These are phyloP conservation scores for Zarea fungicola DNA, from an alignment of 2,329 filamentous ascomycete genomes.

Conservation along the genomic window DNA sequence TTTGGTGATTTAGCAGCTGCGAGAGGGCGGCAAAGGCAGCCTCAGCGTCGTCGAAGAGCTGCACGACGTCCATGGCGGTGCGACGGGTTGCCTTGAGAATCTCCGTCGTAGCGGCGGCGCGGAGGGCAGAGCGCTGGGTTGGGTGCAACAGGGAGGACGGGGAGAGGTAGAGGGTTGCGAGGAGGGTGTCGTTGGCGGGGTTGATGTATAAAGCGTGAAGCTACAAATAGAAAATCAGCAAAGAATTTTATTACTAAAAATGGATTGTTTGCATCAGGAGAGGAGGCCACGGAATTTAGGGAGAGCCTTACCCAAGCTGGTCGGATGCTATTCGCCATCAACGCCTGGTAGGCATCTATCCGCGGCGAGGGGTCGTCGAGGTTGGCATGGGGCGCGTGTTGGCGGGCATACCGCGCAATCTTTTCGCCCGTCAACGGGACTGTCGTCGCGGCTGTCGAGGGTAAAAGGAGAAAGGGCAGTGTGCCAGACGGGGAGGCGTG, in stretches of 20 bases:
- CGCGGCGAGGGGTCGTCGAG: conserved; percentile 49
- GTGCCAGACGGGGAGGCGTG: conserved; percentile 86
- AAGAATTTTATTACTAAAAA: not conserved
- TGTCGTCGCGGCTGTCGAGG: not conserved
- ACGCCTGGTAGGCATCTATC: conserved; percentile 70
- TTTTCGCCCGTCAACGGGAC: conserved; percentile 46
- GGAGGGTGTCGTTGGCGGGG: conserved; percentile 61
- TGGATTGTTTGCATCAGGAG: not conserved
- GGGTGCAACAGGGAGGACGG: conserved; percentile 58
- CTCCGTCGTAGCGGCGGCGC: conserved; percentile 67
- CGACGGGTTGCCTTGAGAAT: conserved; percentile 58
- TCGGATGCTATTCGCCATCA: conserved; percentile 72
- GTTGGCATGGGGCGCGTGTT: conserved; percentile 28
- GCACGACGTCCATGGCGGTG: conserved; percentile 24
- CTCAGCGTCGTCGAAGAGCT: conserved; percentile 39
- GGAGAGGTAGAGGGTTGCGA: conserved; percentile 67
- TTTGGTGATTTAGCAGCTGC: conserved; percentile 26
- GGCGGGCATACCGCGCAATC: conserved; percentile 63
- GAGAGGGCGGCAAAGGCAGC: conserved; percentile 44
- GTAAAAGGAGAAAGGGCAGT: conserved; percentile 73
- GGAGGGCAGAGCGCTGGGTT: conserved; percentile 61
- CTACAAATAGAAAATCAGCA: conserved; percentile 32
- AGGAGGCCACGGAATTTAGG: not conserved
- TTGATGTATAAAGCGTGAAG: conserved; percentile 79
- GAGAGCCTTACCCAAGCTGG: conserved; percentile 84